Base-by-base conservation (phyloP, 148 eudicot genomes). In the Euryodendron excelsum region DNA sequence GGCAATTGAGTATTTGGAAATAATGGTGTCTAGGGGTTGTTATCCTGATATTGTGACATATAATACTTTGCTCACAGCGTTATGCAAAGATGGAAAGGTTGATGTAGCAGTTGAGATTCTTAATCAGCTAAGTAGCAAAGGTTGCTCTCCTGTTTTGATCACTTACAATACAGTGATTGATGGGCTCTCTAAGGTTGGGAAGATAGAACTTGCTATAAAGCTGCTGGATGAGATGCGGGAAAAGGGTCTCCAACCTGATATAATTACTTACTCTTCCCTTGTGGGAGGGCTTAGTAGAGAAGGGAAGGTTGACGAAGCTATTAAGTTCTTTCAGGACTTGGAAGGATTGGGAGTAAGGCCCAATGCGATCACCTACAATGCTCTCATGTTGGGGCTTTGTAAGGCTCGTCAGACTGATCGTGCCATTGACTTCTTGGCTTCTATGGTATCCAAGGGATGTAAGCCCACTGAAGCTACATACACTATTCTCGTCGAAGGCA, bases 31-130 rank as follows among this genome's bases (percentile, higher is more conserved):
- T 33, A 82, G 91, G 45, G 93, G 91, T 3, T 88, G 93, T 72
- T 88, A 90, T 77, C 93, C 96, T 5, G 90, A 91, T 80, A 91
- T 91, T 68, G 91, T 91, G 47, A 91, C 96, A 6, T 91, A 91
- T 75, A 91, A 90, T 74, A 91, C 91, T 3, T 77, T 91, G 20
- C 88, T 91, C 3, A 88, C 90, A 0, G 90, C 89, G 77, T 82
- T 91, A 74, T 91, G 96, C 86, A 90, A 85, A 86, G 96, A 87
- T 63, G 91, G 96, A 21, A 85, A 88, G 56, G 91, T 91, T 53
- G 96, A 90, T 69, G 71, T 81, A 23, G 91, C 96, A 0, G 86
- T 90, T 0, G 89, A 90, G 79, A 81, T 91, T 39, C 73, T 91
- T 73, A 87, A 88, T 75, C 86, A 90, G 62, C 84, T 91, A 53